phyloP scores from a whole-genome alignment of 441 rosid genomes.

The Macaranga tanarius region DNA sequence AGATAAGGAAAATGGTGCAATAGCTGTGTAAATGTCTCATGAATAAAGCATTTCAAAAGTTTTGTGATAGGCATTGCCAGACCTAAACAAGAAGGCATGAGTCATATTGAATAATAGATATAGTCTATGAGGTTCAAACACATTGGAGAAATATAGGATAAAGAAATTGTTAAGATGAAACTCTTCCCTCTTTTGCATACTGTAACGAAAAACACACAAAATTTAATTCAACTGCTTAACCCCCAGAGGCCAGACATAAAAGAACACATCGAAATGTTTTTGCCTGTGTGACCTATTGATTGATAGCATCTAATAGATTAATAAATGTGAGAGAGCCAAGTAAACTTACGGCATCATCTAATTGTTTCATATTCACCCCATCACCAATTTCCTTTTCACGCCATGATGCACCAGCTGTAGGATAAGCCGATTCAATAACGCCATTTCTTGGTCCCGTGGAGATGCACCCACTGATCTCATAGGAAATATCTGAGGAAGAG shows the following conservation, averaged over 20 bases:
- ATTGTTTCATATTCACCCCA: constrained; percentile 29
- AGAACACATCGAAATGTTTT: not conserved
- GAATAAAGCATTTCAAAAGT: not conserved
- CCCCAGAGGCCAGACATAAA: not conserved
- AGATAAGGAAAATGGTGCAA: constrained; percentile 18
- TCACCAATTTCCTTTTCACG: constrained; percentile 33
- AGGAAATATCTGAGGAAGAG: constrained; percentile 19
- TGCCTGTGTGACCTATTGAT: not conserved
- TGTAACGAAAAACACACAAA: not conserved
- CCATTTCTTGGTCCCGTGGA: constrained; percentile 26
- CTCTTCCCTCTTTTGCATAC: not conserved
- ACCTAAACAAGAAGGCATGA: not conserved
- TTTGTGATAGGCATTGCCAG: not conserved
- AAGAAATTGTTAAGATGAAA: not conserved
- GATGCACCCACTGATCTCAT: constrained; percentile 25
- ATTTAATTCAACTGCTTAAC: not conserved
- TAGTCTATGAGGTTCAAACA: constrained; percentile 10
- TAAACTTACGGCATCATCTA: constrained; percentile 43
- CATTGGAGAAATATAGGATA: not conserved
- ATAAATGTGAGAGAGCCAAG: constrained; percentile 13
- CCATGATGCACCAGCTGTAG: constrained; percentile 32
- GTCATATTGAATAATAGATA: not conserved
- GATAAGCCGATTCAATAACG: constrained; percentile 30
- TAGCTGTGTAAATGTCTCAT: not conserved
- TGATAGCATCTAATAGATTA: constrained; percentile 14